Percentiles rank a stretch among this genome's conserved stretches.
Conservation (phyloP, 73 alveolate genomes). For the Paraurostyla sp. region DNA sequence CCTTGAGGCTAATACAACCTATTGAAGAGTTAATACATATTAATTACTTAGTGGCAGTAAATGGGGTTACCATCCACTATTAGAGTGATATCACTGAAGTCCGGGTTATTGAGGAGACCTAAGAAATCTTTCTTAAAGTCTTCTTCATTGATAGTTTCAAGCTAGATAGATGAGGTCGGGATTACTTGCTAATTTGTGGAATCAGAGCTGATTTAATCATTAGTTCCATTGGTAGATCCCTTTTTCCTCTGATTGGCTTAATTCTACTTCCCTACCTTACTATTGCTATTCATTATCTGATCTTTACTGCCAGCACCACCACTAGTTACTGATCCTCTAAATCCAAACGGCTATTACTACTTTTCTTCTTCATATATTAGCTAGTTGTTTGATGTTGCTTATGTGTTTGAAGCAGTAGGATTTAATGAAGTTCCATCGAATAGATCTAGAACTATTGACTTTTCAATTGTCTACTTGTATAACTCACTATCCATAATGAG, state of each 20-base stretch:
- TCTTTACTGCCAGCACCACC: too few relatives aligned
- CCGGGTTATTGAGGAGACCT: conserved; percentile 60
- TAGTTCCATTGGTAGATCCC: not conserved
- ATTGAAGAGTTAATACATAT: not conserved
- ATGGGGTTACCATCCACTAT: conserved; percentile 74
- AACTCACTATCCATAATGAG: conserved; percentile 67
- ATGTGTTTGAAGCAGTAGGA: too few relatives aligned
- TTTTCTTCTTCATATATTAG: conserved; percentile 34
- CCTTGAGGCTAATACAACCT: conserved; percentile 69
- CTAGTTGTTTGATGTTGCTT: too few relatives aligned
- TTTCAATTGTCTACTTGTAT: conserved; percentile 60
- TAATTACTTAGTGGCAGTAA: conserved; percentile 66
- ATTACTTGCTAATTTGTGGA: not conserved
- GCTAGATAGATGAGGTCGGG: not conserved
- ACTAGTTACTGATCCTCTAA: too few relatives aligned
- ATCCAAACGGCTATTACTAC: too few relatives aligned
- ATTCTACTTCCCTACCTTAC: not conserved
- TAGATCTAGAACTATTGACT: conserved; percentile 72
- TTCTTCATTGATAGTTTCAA: not conserved
- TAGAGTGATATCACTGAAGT: conserved; percentile 74
- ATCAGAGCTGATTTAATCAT: not conserved
- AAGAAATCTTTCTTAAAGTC: conserved; percentile 28
- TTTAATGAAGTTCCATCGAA: conserved; percentile 52
- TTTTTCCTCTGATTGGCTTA: conserved; percentile 42
- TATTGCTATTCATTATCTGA: not conserved